Evolutionary conservation across 345 rosid species (phyloP), one percentile per base, ranked within the genome.

Genomic region (Euphorbia tirucalli): DNA sequence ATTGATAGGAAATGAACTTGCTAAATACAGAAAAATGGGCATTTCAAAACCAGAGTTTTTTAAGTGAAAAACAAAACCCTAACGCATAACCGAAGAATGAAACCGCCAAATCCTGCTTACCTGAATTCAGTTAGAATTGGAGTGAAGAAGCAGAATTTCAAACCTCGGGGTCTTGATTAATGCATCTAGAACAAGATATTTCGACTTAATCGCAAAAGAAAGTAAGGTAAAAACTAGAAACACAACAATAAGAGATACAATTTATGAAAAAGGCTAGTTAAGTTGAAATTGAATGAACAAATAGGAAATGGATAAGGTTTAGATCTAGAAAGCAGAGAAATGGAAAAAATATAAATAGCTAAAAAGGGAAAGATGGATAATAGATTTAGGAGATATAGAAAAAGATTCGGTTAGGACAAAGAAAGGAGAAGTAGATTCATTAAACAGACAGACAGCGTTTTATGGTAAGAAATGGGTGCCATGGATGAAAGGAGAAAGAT

Each of bases 51-150:
- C 3, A 70, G 61, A 41, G 8, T 65, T 25, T 58, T 44, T 48
- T 6, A 3, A 15, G 54, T 16, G 30, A 54, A 1, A 8, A 54
- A 10, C 3, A 54, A 65, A 84, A 80, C 88, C 88, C 83, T 85
- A 83, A 68, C 54, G 1, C 7, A 28, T 14, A 25, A 52, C 68
- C 60, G 32, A 50, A 68, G 18, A 49, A 39, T 61, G 41, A 48
- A 59, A 25, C 25, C 25, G 9, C 4, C 8, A n/a, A 61, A 19
- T 66, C 43, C 61, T 39, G 75, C 70, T 62, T 27, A 69, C 61
- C 69, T 7, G 31, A 75, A 66, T 50, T 57, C 19, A 39, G 57
- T 21, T 39, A 68, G 35, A 72, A 57, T 14, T 58, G n/a, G 56
- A 76, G 66, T 44, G 63, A 76, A 68, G 60, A 1, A 13, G 55